Evolutionary conservation across 139 green algal genomes (phyloP).

Genomic region (Ettlia oleoabundans): DNA sequence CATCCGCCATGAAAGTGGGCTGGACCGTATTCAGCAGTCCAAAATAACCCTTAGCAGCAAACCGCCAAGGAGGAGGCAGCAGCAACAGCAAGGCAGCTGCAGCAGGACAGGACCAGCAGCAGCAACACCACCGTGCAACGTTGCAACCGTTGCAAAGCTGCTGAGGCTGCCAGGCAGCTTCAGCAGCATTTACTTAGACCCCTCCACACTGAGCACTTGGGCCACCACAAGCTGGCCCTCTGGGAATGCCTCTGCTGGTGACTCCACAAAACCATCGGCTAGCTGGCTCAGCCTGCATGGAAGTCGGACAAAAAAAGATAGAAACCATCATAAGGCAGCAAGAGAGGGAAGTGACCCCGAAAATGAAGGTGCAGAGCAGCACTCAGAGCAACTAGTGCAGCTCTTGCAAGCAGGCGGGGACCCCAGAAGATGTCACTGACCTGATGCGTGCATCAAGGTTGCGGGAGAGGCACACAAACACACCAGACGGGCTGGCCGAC

Average conservation of each 20-base stretch:
- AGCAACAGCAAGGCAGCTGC: too few species aligned
- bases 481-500: constrained; percentile 48
- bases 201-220: constrained; percentile 46
- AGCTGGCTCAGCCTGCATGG: constrained; percentile 77
- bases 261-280: constrained; percentile 77
- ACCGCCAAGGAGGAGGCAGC: too few species aligned
- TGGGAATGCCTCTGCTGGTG: constrained; percentile 81
- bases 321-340: neutral
- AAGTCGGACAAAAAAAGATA: neutral
- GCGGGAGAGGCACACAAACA: constrained; percentile 71
- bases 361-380: too few species aligned
- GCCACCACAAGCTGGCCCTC: constrained; percentile 72
- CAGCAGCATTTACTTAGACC: constrained; percentile 26
- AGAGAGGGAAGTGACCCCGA: too few species aligned
- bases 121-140: neutral
- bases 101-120: neutral
- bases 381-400: neutral
- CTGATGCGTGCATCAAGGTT: constrained; percentile 69
- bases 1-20: neutral
- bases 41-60: too few species aligned
- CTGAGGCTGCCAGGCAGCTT: neutral
- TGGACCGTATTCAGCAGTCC: too few species aligned
- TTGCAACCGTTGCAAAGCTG: neutral
- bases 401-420: neutral
- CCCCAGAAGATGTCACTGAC: neutral